These are phyloP conservation scores for Corymbia citriodora DNA, from an alignment of 441 rosid species.

Conservation along the genomic window DNA sequence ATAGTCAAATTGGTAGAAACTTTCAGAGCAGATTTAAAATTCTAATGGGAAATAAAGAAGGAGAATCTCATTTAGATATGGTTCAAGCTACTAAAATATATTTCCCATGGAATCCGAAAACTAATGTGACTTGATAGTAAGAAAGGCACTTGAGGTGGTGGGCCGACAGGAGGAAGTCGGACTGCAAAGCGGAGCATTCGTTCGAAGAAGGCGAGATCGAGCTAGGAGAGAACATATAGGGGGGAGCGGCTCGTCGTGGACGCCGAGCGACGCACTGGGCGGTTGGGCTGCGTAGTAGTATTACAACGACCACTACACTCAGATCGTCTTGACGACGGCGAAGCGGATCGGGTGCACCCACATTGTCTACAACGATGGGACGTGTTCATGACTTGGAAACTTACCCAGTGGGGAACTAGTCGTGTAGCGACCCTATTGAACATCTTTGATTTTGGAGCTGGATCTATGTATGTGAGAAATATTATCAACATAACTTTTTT, in stretches of 20 bases:
- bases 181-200: constrained; percentile 60
- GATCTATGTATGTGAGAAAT: not conserved
- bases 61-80: not conserved
- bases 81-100: not conserved
- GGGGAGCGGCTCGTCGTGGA: constrained; percentile 61
- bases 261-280: constrained; percentile 49
- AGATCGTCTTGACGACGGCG: not conserved
- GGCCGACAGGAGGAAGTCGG: constrained; percentile 49
- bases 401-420: constrained; percentile 57
- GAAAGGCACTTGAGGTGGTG: constrained; percentile 20
- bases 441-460: not conserved
- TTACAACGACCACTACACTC: not conserved
- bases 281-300: constrained; percentile 45
- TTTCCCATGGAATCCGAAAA: not conserved
- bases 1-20: not conserved
- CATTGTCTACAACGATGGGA: constrained; percentile 15
- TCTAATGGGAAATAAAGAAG: not conserved
- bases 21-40: not conserved
- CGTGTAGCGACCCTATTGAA: constrained; percentile 65
- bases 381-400: constrained; percentile 78
- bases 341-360: not conserved
- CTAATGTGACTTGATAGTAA: not conserved
- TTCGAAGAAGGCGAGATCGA: constrained; percentile 47
- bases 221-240: constrained; percentile 69
- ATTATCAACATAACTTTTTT: not conserved